Evolutionary conservation across 345 rosid species (phyloP), one percentile per base, ranked within the genome.

Genomic region (Hypericum androsaemum): DNA sequence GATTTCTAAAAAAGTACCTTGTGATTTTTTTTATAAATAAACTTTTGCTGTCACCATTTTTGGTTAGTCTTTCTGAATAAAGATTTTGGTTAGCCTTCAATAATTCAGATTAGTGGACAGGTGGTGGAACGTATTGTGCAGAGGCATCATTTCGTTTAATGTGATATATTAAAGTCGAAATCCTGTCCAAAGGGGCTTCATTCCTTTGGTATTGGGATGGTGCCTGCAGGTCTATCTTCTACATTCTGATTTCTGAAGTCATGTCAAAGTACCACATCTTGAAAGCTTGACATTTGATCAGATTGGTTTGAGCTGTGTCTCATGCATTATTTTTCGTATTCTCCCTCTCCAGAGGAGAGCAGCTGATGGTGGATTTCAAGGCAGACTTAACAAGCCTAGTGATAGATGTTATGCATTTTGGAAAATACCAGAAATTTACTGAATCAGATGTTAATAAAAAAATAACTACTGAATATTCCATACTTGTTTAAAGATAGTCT

Each of bases 351-450:
- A 92, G 98, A 83, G 95, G 75, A 96, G 84, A 68, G 79, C 72
- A 32, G 59, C 53, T 66, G 90, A 85, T 70, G 94, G 95, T 62
- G 98, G 98, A 54, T 81, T 84, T 70, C 95, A 88, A 70, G 98
- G 98, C 41, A 78, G 96, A 79, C 57, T 80, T 45, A 92, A 81
- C 74, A 88, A 92, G 64, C 64, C 71, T 38, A 92, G 95, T 61
- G 98, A 88, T 71, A 84, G 96, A 48, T 92, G 98, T 68, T 92
- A 88, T 68, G 96, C 98, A 46, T 92, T 85, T 73, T 92, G 98
- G 98, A 83, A 61, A 64, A 75, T 51, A 17, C 57, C 37, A 50
- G 37, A 58, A 63, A 15, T 1, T 22, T 22, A 22, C 32, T 22
- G 32, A 22, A 22, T 22, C 32, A 4, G 32, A 22, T 22, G 32